Base-by-base conservation (phyloP, 2,329 filamentous ascomycete species). In the Trichoderma harzianum region DNA sequence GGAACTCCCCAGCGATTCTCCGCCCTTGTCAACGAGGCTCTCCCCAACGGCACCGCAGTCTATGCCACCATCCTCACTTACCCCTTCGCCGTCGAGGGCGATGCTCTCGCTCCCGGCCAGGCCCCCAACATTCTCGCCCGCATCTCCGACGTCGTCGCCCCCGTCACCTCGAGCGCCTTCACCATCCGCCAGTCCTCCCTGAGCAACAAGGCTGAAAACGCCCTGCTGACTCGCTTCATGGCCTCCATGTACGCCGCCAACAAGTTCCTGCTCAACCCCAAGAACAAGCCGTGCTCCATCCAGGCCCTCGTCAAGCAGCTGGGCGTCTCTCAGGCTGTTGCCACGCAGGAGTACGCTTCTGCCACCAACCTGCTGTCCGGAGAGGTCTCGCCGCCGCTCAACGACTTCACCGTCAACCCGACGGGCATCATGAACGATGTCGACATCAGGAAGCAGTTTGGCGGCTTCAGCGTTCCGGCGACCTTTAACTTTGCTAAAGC, bases 21-120 rank as follows among this genome's bases (percentile, higher is more conserved):
- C 7, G 66, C 66, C 14, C 28, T 69, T 3, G 36, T 69, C 36
- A 60, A 69, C 28, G 36, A 34, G 39, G 36, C 16, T 7, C 66
- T 69, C 7, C 55, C 66, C 12, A 69, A 69, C 26, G 66, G 55
- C 55, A 69, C 66, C 1, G 66, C 53, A 21, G 66, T 61, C 8
- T 69, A 69, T 47, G 55, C 55, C 36, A 69, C 66, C 6, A 69
- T 60, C 55, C 66, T 69, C n/a, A 69, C 55, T n/a, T 69, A 69
- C 32, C 66, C 66, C 14, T 69, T 60, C 26, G 47, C 66, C n/a
- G 66, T 61, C 39, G 55, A 69, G 39, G 36, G 66, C 28, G 34
- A 69, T 7, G 28, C 36, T 16, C 26, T 61, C 7, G 24, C 65
- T 3, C 39, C 53, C 7, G 26, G 53, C 28, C 30, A 68, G 34